Percentiles rank a stretch among this genome's conserved stretches.
phyloP scores from a whole-genome alignment of 2,329 filamentous ascomycete genomes.

The Aspergillus neotritici region DNA sequence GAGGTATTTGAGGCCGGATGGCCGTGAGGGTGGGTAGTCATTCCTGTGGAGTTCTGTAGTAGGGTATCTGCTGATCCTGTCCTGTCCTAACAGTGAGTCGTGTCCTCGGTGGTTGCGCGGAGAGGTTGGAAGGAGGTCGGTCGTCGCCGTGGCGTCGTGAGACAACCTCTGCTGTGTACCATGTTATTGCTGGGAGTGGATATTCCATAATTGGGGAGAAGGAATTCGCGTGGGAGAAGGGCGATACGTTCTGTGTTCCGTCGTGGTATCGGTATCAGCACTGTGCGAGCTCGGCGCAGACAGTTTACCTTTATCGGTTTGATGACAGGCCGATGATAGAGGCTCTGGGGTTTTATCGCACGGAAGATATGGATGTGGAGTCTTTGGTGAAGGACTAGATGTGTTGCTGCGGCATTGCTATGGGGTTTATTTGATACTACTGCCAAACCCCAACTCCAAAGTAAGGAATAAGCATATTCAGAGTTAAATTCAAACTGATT shows the following conservation, averaged over 20 bases:
- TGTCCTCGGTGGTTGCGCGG: slow-evolving; percentile 46
- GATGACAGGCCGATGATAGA: slow-evolving; percentile 53
- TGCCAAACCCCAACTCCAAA: neutral
- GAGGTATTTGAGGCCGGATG: slow-evolving; percentile 34
- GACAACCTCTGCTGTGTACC: slow-evolving; percentile 50
- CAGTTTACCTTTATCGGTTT: slow-evolving; percentile 50
- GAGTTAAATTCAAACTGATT: too few relatives aligned
- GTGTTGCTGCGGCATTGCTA: too few relatives aligned
- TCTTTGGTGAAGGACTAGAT: slow-evolving; percentile 28
- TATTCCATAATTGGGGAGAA: slow-evolving; percentile 36
- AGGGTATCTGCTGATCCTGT: too few relatives aligned
- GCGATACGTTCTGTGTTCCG: slow-evolving; percentile 53
- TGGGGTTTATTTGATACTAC: too few relatives aligned
- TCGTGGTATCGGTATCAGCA: slow-evolving; percentile 50
- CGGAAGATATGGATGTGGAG: slow-evolving; percentile 38
- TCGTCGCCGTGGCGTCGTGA: slow-evolving; percentile 41
- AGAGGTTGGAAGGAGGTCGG: slow-evolving; percentile 36
- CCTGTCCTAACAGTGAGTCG: slow-evolving; percentile 38
- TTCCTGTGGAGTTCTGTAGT: neutral
- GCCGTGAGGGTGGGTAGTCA: slow-evolving; percentile 25
- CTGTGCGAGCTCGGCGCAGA: slow-evolving; percentile 31
- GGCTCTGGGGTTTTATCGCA: slow-evolving; percentile 47
- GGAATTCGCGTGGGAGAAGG: slow-evolving; percentile 41
- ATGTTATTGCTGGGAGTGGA: slow-evolving; percentile 48
- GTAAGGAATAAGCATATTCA: neutral